Evolutionary conservation across 2,329 filamentous ascomycete species (phyloP), one percentile per base, ranked within the genome.

Genomic region (Stachybotrys elegans): DNA sequence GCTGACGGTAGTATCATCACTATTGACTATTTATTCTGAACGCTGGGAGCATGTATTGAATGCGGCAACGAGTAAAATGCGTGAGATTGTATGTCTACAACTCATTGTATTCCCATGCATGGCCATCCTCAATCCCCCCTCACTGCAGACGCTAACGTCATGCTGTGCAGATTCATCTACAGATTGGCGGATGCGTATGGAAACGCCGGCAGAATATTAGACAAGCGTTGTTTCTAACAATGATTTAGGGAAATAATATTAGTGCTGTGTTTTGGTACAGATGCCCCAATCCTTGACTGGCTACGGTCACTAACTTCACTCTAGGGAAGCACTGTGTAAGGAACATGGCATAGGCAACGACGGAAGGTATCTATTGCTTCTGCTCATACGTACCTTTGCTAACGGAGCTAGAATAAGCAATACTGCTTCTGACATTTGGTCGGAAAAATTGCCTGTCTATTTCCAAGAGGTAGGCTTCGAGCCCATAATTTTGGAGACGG

Each of bases 251-350:
- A 83, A 98, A 98, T 87, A 93, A 98, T 88, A 95, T 97, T 63
- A 93, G 93, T 92, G 93, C 93, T 80, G 93, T 93, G 76, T 98
- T 98, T 83, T 98, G 93, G 86, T 86, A n/a, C n/a, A n/a, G n/a
- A n/a, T n/a, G n/a, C n/a, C n/a, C n/a, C n/a, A n/a, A n/a, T n/a
- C n/a, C n/a, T n/a, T n/a, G n/a, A n/a, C n/a, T n/a, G n/a, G n/a
- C n/a, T n/a, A n/a, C n/a, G n/a, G n/a, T n/a, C n/a, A n/a, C n/a
- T n/a, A n/a, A n/a, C n/a, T n/a, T n/a, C n/a, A n/a, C n/a, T n/a
- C n/a, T n/a, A n/a, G n/a, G n/a, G n/a, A 90, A 72, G 86, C 78
- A 65, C 89, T 90, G 69, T 88, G 86, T 66, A 83, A 84, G 72
- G 86, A 90, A 81, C 93, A 98, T 73, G 93, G 93, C 66, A 90